Percentiles rank a stretch among this genome's conserved stretches.
Conservation (phyloP, 2,329 filamentous ascomycete genomes). For the Diaporthe citriasiana region DNA sequence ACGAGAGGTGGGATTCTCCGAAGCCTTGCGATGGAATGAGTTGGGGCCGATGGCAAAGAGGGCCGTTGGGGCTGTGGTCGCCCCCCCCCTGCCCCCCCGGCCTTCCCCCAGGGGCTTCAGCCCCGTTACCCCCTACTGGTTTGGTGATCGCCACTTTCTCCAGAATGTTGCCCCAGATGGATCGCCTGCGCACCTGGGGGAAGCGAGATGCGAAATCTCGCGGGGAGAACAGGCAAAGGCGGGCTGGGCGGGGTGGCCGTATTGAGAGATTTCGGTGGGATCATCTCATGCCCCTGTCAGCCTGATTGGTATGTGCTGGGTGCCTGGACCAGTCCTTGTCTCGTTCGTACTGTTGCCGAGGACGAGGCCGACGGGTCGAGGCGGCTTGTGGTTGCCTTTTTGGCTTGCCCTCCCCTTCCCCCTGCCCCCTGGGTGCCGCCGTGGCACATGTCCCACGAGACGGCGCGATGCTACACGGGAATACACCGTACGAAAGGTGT, state of each 20-base stretch:
- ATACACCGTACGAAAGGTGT: background rate
- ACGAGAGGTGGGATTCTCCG: background rate
- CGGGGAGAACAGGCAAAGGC: constrained; percentile 14
- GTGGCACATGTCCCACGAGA: background rate
- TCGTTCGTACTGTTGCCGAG: background rate
- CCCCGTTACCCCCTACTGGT: background rate
- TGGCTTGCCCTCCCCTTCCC: no score
- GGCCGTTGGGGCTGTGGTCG: background rate
- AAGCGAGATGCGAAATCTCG: constrained; percentile 33
- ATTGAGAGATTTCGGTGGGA: constrained; percentile 20
- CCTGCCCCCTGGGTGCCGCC: background rate
- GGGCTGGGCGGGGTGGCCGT: constrained; percentile 16
- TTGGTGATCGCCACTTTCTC: constrained; percentile 23
- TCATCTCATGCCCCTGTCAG: background rate
- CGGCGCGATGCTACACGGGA: constrained; percentile 5
- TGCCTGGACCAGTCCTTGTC: background rate
- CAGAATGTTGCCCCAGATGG: constrained; percentile 25
- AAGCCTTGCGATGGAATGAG: background rate
- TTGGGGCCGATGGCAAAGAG: background rate
- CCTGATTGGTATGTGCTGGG: background rate
- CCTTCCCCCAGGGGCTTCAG: background rate
- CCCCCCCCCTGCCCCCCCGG: background rate
- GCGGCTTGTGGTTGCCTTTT: constrained; percentile 13
- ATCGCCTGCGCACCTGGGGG: constrained; percentile 3
- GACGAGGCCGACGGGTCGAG: constrained; percentile 1